phyloP scores from a whole-genome alignment of 192 early-diverging fungal genomes.

The Podila epigama region DNA sequence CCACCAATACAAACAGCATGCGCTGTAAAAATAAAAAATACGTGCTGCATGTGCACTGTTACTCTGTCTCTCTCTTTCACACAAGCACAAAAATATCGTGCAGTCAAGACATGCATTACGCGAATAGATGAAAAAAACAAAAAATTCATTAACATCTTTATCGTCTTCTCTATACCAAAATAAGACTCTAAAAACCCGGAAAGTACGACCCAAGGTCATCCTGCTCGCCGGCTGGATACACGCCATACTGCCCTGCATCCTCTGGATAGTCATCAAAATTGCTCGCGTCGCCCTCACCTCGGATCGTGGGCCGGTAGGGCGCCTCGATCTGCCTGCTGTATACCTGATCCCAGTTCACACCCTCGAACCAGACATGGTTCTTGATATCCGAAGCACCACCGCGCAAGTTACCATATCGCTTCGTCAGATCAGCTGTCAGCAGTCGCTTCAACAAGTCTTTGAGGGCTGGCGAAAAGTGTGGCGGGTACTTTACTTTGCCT shows the following conservation, averaged over 20 bases:
- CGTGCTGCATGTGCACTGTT: too few species aligned
- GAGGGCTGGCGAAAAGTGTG: conserved; percentile 81
- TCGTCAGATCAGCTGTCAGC: conserved; percentile 80
- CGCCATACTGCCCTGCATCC: conserved; percentile 56
- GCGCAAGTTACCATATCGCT: conserved; percentile 85
- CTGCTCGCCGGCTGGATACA: conserved; percentile 33
- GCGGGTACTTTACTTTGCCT: conserved; percentile 81
- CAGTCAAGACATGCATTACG: too few species aligned
- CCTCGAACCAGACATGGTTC: conserved; percentile 92
- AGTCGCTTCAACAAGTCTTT: conserved; percentile 86
- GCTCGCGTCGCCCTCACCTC: conserved; percentile 85
- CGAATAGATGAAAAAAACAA: background rate
- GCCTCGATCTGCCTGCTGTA: conserved; percentile 77
- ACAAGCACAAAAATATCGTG: too few species aligned
- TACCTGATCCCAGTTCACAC: conserved; percentile 88
- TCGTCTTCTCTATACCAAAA: background rate
- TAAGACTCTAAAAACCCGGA: conserved; percentile 31
- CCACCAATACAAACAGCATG: too few species aligned
- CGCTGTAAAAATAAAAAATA: too few species aligned
- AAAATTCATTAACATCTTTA: background rate
- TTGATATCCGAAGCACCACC: conserved; percentile 90
- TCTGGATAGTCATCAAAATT: conserved; percentile 72
- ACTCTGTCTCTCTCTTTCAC: too few species aligned
- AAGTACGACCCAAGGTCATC: conserved; percentile 38
- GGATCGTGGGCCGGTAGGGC: conserved; percentile 84